phyloP scores from a whole-genome alignment of 768 basidiomycete genomes.

The Mycena leptocephala region DNA sequence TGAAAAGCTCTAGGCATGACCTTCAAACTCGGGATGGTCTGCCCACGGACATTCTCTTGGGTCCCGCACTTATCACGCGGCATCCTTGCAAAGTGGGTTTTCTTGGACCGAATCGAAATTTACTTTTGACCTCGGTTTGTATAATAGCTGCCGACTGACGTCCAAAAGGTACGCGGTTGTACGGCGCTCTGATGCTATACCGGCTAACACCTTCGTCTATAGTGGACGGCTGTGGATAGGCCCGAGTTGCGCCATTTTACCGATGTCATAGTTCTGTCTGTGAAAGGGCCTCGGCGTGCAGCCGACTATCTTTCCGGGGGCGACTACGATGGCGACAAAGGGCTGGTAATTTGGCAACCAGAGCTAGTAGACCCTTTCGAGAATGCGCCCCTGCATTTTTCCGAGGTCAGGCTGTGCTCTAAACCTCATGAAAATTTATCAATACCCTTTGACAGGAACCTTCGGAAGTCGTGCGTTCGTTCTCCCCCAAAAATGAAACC shows the following conservation, averaged over 20 bases:
- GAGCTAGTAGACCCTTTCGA: slow-evolving; percentile 54
- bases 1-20: slow-evolving; percentile 51
- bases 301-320: slow-evolving; percentile 65
- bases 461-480: slow-evolving; percentile 39
- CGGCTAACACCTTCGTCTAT: slow-evolving; percentile 27
- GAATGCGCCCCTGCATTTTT: slow-evolving; percentile 52
- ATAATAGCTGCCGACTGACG: slow-evolving; percentile 57
- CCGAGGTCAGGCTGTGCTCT: slow-evolving; percentile 33
- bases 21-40: slow-evolving; percentile 50
- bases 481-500: slow-evolving; percentile 48
- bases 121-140: background rate
- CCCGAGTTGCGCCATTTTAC: slow-evolving; percentile 54
- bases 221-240: slow-evolving; percentile 59
- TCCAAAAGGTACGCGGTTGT: slow-evolving; percentile 56
- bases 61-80: slow-evolving; percentile 61
- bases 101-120: background rate
- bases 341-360: slow-evolving; percentile 56
- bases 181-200: too few relatives aligned
- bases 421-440: background rate
- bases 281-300: slow-evolving; percentile 52
- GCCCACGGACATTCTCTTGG: slow-evolving; percentile 54
- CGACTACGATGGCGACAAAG: slow-evolving; percentile 64
- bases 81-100: slow-evolving; percentile 59
- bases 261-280: slow-evolving; percentile 58
- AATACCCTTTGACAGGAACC: slow-evolving; percentile 41